A percentile compares a stretch with the other conserved stretches of the same genome.
Conservation (phyloP, 441 rosid species). For the Mallotus repandus region DNA sequence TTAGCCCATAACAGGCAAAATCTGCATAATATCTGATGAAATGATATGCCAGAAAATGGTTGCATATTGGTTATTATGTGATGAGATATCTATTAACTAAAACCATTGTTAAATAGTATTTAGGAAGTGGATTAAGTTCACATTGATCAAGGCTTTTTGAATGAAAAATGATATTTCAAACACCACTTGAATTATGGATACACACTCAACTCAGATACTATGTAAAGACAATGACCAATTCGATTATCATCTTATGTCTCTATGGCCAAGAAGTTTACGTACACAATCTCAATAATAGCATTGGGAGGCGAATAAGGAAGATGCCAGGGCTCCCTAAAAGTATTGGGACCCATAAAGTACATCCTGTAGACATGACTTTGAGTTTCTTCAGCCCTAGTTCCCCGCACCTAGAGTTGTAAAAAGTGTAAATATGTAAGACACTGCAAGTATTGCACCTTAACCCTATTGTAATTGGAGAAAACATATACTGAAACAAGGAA, state of each 20-base stretch:
- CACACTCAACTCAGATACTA: neutral
- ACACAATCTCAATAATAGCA: slow-evolving; percentile 95
- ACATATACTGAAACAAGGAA: slow-evolving; percentile 19
- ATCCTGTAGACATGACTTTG: slow-evolving; percentile 94
- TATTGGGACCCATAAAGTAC: slow-evolving; percentile 97
- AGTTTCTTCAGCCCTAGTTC: slow-evolving; percentile 89
- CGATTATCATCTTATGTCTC: slow-evolving; percentile 10
- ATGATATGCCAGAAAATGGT: neutral
- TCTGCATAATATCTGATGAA: neutral
- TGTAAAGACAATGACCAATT: slow-evolving; percentile 9
- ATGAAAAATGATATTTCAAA: neutral
- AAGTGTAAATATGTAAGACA: slow-evolving; percentile 19
- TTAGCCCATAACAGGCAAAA: neutral
- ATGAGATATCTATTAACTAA: neutral
- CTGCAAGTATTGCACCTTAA: slow-evolving; percentile 12
- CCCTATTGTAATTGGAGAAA: slow-evolving; percentile 17
- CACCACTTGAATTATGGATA: neutral
- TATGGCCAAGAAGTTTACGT: slow-evolving; percentile 35
- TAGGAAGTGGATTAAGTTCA: neutral
- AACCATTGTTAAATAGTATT: neutral
- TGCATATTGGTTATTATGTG: neutral
- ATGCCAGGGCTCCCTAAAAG: slow-evolving; percentile 98
- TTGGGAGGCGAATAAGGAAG: slow-evolving; percentile 94
- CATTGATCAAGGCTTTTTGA: neutral
- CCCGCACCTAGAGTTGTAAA: slow-evolving; percentile 65